These are phyloP conservation scores for Tillandsia fasciculata DNA, from an alignment of 176 grass and related monocot species.

Conservation along the genomic window DNA sequence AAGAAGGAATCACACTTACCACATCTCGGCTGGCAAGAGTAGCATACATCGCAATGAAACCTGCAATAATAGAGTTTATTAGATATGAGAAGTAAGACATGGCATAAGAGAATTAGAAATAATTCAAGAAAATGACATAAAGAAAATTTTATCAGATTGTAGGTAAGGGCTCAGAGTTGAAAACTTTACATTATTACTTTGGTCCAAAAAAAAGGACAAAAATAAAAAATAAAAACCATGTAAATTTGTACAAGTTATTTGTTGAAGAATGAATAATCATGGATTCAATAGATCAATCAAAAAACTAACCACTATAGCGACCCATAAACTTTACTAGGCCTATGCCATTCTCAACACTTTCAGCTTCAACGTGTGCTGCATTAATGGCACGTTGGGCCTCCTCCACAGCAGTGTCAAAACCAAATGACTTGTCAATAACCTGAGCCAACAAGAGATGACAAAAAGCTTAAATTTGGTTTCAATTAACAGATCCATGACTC, in stretches of 20 bases:
- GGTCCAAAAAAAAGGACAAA: background rate
- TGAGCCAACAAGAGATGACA: conserved; percentile 16
- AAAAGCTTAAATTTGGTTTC: conserved; percentile 13
- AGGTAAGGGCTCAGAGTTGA: background rate
- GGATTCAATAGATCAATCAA: background rate
- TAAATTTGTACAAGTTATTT: background rate
- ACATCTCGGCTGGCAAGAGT: conserved; percentile 95
- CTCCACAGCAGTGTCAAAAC: conserved; percentile 90
- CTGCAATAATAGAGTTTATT: conserved; percentile 29
- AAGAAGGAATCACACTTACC: conserved; percentile 41
- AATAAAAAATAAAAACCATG: background rate
- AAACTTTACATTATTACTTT: background rate
- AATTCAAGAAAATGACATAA: background rate
- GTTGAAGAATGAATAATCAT: background rate
- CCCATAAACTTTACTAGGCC: conserved; percentile 95
- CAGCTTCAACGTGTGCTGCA: conserved; percentile 93
- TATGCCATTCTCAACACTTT: conserved; percentile 89
- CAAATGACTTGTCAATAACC: conserved; percentile 98
- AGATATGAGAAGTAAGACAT: background rate
- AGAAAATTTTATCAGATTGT: background rate
- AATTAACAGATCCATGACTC: background rate
- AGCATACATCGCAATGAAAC: conserved; percentile 98
- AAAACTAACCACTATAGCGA: conserved; percentile 81
- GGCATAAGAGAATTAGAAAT: background rate
- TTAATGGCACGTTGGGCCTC: conserved; percentile 84